Percentiles rank a stretch among this genome's conserved stretches.
phyloP scores from a whole-genome alignment of 768 basidiomycete genomes.

The Tulasnella sp. region DNA sequence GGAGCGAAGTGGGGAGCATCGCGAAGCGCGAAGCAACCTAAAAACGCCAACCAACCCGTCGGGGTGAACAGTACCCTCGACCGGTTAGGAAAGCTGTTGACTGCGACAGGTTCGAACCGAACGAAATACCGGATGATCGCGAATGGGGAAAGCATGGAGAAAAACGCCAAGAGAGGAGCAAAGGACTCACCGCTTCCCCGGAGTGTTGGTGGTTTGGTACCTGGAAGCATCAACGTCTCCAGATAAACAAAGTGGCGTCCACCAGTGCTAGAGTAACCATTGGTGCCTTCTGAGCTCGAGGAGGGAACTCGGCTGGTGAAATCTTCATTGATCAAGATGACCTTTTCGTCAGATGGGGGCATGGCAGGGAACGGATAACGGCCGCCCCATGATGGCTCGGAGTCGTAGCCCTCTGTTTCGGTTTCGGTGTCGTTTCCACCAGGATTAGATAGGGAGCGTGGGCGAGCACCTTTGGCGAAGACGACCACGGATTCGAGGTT shows the following conservation, averaged over 20 bases:
- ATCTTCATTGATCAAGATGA: neutral
- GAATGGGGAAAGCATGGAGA: neutral
- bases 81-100: too few species aligned
- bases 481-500: constrained; percentile 15
- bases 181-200: constrained; percentile 5
- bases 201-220: constrained; percentile 27
- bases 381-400: neutral
- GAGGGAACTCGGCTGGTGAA: neutral
- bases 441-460: constrained; percentile 7
- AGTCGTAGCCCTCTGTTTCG: constrained; percentile 14
- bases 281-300: neutral
- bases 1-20: too few species aligned
- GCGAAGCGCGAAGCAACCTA: too few species aligned
- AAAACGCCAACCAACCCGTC: too few species aligned
- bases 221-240: constrained; percentile 10
- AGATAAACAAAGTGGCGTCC: constrained; percentile 3
- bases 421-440: constrained; percentile 13
- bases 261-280: neutral
- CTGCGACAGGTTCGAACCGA: neutral
- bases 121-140: neutral
- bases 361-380: constrained; percentile 18
- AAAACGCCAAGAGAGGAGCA: neutral
- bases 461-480: constrained; percentile 16
- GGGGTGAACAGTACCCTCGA: too few species aligned
- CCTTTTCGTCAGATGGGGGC: neutral